Conservation (phyloP, 208 protist species). For the Perkinsela sp. region DNA sequence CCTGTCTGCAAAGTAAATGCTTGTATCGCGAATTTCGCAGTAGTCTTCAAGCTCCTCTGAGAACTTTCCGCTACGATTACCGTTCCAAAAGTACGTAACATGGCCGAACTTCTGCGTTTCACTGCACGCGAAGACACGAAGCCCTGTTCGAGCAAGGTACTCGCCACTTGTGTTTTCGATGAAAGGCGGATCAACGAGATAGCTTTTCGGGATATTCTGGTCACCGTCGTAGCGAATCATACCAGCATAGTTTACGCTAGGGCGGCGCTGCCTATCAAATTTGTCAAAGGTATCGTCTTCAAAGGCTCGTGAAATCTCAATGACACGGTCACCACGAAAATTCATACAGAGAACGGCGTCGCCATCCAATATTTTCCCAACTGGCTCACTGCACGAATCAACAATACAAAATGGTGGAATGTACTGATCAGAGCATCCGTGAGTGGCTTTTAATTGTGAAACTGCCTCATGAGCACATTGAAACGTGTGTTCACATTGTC, state of each 20-base stretch:
- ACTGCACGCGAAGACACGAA: slow-evolving; percentile 65
- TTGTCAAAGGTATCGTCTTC: slow-evolving; percentile 62
- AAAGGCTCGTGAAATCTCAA: slow-evolving; percentile 75
- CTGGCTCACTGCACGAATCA: slow-evolving; percentile 24
- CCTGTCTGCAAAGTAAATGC: slow-evolving; percentile 69
- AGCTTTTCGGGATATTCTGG: slow-evolving; percentile 71
- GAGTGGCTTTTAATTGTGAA: slow-evolving; percentile 41
- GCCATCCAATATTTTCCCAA: slow-evolving; percentile 65
- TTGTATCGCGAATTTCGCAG: slow-evolving; percentile 55
- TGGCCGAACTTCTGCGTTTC: slow-evolving; percentile 87
- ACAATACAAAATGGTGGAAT: slow-evolving; percentile 64
- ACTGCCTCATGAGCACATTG: slow-evolving; percentile 50
- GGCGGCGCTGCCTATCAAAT: slow-evolving; percentile 62
- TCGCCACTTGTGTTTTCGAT: slow-evolving; percentile 58
- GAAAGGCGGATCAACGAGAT: slow-evolving; percentile 61
- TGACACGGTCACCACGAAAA: slow-evolving; percentile 74
- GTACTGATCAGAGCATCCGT: slow-evolving; percentile 64
- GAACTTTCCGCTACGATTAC: slow-evolving; percentile 71
- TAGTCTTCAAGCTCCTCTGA: slow-evolving; percentile 59
- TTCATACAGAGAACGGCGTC: slow-evolving; percentile 77
- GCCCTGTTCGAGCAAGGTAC: slow-evolving; percentile 41
- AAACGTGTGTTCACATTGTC: slow-evolving; percentile 42
- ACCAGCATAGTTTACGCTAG: slow-evolving; percentile 66
- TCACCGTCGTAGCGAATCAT: slow-evolving; percentile 84
- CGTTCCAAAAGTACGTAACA: slow-evolving; percentile 87